These are phyloP conservation scores for Zasmidium angulare DNA, from an alignment of 2,329 filamentous ascomycete species.

Conservation along the genomic window DNA sequence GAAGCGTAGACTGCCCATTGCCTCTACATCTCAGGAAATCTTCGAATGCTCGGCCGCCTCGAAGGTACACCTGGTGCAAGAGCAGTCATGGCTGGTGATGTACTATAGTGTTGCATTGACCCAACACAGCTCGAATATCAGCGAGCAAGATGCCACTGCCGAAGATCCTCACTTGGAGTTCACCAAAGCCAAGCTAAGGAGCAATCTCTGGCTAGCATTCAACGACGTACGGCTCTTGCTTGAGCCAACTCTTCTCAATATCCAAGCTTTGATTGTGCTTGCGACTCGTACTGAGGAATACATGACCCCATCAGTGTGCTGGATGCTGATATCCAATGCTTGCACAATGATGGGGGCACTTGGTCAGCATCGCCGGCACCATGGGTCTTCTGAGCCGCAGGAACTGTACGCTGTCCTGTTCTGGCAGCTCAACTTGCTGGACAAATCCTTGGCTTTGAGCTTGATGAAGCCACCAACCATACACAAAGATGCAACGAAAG, in stretches of 20 bases:
- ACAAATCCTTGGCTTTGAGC: constrained; percentile 23
- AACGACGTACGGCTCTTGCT: constrained; percentile 25
- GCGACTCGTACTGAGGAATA: constrained; percentile 26
- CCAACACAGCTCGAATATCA: no score
- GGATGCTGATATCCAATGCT: constrained; percentile 25
- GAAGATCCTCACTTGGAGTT: neutral
- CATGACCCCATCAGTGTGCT: constrained; percentile 26
- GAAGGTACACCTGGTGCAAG: constrained; percentile 12
- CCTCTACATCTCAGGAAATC: constrained; percentile 8
- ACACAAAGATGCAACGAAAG: constrained; percentile 18
- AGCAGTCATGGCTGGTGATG: constrained; percentile 27
- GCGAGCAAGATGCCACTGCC: no score
- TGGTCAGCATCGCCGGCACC: constrained; percentile 17
- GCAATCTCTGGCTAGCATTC: constrained; percentile 29
- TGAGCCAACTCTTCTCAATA: constrained; percentile 23
- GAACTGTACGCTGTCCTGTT: constrained; percentile 13
- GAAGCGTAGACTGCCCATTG: constrained; percentile 6
- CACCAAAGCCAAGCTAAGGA: constrained; percentile 16
- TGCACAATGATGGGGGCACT: constrained; percentile 27
- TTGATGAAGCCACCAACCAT: constrained; percentile 24
- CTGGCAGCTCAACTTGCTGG: constrained; percentile 27
- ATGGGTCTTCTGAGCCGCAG: neutral
- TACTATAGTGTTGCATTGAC: constrained; percentile 27
- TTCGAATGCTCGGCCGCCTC: constrained; percentile 12
- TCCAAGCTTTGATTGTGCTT: constrained; percentile 25